Conservation (phyloP, 495 filamentous ascomycete genomes). For the Aspergillus cavernicola region DNA sequence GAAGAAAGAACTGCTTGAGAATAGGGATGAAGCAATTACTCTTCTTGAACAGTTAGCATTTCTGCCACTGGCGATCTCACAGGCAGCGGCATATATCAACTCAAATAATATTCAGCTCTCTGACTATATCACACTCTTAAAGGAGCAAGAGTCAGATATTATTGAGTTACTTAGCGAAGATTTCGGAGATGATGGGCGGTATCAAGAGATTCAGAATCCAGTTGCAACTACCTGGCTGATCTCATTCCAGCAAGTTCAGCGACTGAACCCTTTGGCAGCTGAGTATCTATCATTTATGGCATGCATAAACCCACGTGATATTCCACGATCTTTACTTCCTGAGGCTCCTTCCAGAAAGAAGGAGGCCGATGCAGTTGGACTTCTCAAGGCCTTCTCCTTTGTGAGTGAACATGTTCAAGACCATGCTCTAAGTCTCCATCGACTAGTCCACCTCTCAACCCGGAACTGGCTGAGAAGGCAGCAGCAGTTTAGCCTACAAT, state of each 20-base stretch:
- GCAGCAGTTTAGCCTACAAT: not conserved
- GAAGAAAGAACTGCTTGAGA: slow-evolving; percentile 1
- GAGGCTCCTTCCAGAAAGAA: slow-evolving; percentile 4
- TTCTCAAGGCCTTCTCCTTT: slow-evolving; percentile 23
- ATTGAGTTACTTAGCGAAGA: slow-evolving; percentile 46
- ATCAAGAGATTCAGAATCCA: slow-evolving; percentile 43
- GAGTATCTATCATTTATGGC: slow-evolving; percentile 40
- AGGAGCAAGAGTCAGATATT: slow-evolving; percentile 35
- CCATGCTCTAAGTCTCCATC: slow-evolving; percentile 15
- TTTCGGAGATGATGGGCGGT: slow-evolving; percentile 39
- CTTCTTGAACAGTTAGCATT: slow-evolving; percentile 11
- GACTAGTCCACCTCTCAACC: slow-evolving; percentile 21
- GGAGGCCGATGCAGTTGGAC: slow-evolving; percentile 16
- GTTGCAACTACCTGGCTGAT: slow-evolving; percentile 54
- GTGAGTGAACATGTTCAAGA: slow-evolving; percentile 10
- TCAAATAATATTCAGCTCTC: slow-evolving; percentile 10
- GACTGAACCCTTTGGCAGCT: slow-evolving; percentile 25
- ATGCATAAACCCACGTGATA: slow-evolving; percentile 14
- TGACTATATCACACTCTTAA: slow-evolving; percentile 43
- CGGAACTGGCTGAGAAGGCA: slow-evolving; percentile 16
- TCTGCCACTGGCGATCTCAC: slow-evolving; percentile 3
- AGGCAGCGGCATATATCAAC: slow-evolving; percentile 6
- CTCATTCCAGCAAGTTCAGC: slow-evolving; percentile 47
- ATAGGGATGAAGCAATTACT: slow-evolving; percentile 18
- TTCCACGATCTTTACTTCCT: slow-evolving; percentile 28